Evolutionary conservation across 1,284 basidiomycete species (phyloP), one percentile per base, ranked within the genome.

Genomic region (Apiotrichum montevideense): DNA sequence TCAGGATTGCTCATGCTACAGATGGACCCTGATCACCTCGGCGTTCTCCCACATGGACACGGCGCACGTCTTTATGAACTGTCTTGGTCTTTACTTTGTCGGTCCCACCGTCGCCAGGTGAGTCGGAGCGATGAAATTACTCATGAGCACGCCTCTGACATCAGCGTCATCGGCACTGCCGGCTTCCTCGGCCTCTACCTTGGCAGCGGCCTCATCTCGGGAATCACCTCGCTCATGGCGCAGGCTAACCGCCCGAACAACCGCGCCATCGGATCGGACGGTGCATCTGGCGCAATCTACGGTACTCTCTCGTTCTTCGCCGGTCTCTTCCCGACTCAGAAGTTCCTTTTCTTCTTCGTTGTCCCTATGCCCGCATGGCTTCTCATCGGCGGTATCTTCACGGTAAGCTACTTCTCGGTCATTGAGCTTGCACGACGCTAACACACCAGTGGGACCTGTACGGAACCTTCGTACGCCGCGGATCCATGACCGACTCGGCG

Each of bases 361-460:
- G 74, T 95, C 9, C 92, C 91, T 13, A 80, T 88, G 58, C 90
- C 90, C 0, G 90, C 90, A 0, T 93, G 90, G 88, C 79, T 81
- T 3, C 81, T 83, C 37, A 85, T 93, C 1, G 77, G 82, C 0
- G 90, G 87, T 9, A 77, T 94, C 52, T 87, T 93, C 66, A 76
- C 83, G 4, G 73, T 75, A 46, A 68, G 72, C 7, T 1, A 40
- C 2, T 14, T 21, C 21, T 21, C 8, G 15, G 42, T 8, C 5
- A 6, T 10, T 2, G 10, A 13, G 5, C 9, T 11, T 32, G 13
- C 11, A 35, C 49, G 37, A 39, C 37, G 13, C 37, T 39, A 13
- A 39, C 10, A 42, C 41, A 10, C 35, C 52, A 69, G 69, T 75
- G 61, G 56, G 73, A 75, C 53, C 57, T 67, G 7, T 49, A 40